Base-by-base conservation (phyloP, 2,329 filamentous ascomycete genomes). In the Escovopsis sp. region DNA sequence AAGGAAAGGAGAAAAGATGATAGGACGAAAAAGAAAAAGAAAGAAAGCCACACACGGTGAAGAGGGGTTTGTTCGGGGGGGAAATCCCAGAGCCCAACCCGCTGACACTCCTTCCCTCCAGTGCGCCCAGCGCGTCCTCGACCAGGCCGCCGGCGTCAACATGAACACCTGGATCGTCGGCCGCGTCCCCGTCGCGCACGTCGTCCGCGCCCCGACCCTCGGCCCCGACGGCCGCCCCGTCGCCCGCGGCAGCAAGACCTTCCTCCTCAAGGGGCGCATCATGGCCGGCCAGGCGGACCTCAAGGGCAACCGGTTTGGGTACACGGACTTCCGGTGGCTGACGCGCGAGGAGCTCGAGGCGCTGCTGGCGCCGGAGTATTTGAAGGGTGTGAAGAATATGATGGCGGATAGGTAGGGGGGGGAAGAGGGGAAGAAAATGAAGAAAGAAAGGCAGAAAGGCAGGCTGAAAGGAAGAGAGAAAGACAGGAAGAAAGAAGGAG, bases 131-230 rank as follows among this genome's bases (percentile, higher is more conserved):
- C 73, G 86, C 40, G 76, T 86, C 36, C 67, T 96, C 17, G 66
- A 78, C 35, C 69, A 83, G 48, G 67, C 84, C 4, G 86, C 79
- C 9, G 90, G 90, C 39, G 62, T 82, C 41, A 92, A 98, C 68
- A 96, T 98, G 87, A 96, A 96, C 65, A 94, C 86, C 37, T 98
- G 90, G 87, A 74, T 96, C 47, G 82, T 98, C 35, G 88, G 86
- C 41, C 86, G 86, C 48, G 80, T 81, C 39, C 90, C 90, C 10
- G 72, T 94, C 39, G 88, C 87, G 18, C 81, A 94, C 60, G 62
- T 81, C 50, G 66, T 82, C 45, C 63, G 62, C 41, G 62, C 73
- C 42, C 67, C 68, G 46, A 45, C 56, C 48, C 47, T 64, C 51
- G 54, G 57, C 46, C 52, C 57, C 46, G 60, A 67, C 51, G 54